Conservation (phyloP, 805 yeast species). For the Wickerhamiella qilinensis region DNA sequence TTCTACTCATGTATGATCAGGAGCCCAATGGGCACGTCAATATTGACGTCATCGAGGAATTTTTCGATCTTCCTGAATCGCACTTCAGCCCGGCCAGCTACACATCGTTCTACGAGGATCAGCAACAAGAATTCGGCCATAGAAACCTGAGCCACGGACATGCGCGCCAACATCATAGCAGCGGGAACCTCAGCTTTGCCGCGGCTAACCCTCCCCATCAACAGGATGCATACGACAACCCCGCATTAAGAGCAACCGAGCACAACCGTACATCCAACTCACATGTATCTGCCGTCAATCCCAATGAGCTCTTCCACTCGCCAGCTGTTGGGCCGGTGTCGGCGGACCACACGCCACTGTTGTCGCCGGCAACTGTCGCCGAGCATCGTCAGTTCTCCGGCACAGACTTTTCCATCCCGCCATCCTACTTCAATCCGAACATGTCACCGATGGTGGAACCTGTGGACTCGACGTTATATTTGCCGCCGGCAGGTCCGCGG, state of each 20-base stretch:
- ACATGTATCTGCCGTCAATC: background rate
- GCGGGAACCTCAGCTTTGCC: too few relatives aligned
- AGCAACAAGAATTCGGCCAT: background rate
- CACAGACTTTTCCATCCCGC: constrained; percentile 4
- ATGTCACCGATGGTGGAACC: constrained; percentile 1
- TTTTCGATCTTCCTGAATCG: background rate
- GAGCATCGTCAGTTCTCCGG: background rate
- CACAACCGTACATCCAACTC: background rate
- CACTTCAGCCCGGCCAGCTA: background rate
- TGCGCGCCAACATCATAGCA: background rate
- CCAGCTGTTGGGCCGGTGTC: constrained; percentile 2
- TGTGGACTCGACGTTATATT: constrained; percentile 2
- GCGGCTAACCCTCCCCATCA: too few relatives aligned
- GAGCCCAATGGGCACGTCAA: background rate
- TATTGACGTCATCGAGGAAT: background rate
- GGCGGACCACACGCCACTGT: constrained; percentile 4
- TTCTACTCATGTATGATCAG: background rate
- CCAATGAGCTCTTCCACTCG: constrained; percentile 4
- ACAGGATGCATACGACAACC: background rate
- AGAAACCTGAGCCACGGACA: background rate
- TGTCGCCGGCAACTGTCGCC: constrained; percentile 1
- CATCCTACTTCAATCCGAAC: constrained; percentile 4
- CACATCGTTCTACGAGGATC: background rate
- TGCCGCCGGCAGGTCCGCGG: background rate
- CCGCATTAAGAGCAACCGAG: background rate